Evolutionary conservation across 169 alveolate species (phyloP).

Genomic region (Plasmodium gonderi): DNA sequence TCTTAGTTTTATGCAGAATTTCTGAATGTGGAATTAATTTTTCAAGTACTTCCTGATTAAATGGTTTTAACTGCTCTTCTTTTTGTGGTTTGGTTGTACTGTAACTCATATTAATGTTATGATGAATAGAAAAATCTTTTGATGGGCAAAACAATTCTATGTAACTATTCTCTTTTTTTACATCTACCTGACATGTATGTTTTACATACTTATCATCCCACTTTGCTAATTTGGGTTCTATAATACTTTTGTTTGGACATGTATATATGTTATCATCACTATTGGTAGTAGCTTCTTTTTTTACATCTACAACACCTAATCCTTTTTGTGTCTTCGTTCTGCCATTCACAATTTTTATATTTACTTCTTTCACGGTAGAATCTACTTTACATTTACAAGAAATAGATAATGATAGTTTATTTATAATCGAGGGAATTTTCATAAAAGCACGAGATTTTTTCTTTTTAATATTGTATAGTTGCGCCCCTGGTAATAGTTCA

Average conservation of each 20-base stretch:
- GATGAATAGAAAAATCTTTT: constrained; percentile 7
- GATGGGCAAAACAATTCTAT: constrained; percentile 36
- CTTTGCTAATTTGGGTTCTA: constrained; percentile 16
- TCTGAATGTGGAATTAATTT: constrained; percentile 40
- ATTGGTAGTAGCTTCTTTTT: not conserved
- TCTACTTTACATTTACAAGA: constrained; percentile 14
- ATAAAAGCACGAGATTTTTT: constrained; percentile 2
- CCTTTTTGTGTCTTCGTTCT: no score
- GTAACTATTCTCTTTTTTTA: not conserved
- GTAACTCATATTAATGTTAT: not conserved
- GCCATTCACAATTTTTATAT: not conserved
- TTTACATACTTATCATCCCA: not conserved
- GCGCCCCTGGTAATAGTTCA: not conserved
- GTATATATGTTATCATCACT: not conserved
- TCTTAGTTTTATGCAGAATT: constrained; percentile 15
- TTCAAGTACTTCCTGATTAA: constrained; percentile 1
- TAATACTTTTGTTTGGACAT: constrained; percentile 4
- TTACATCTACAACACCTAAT: not conserved
- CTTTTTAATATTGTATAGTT: not conserved
- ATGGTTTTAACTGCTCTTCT: not conserved
- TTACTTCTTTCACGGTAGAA: not conserved
- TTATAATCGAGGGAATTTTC: constrained; percentile 4
- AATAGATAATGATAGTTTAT: not conserved
- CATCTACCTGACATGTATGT: constrained; percentile 20
- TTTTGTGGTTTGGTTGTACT: constrained; percentile 11